Conservation (phyloP, 495 filamentous ascomycete genomes). For the Podospora anserina region DNA sequence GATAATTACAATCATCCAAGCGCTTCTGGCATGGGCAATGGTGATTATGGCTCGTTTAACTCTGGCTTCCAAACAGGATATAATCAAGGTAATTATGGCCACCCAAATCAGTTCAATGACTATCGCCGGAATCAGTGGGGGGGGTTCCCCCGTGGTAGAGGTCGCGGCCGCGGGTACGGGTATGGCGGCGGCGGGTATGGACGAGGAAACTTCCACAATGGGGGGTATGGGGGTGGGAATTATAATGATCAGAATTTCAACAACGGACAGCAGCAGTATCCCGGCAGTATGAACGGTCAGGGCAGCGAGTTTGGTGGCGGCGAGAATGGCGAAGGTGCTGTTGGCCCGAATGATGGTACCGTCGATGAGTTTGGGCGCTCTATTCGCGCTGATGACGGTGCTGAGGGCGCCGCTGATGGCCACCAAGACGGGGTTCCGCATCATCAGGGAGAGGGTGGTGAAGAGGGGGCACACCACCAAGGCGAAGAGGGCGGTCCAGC, state of each 20-base stretch:
- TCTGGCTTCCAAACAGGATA: constrained; percentile 64
- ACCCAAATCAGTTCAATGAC: constrained; percentile 59
- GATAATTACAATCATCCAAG: constrained; percentile 69
- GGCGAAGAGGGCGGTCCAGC: constrained; percentile 5
- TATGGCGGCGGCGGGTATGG: constrained; percentile 42
- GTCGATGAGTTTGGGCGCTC: constrained; percentile 55
- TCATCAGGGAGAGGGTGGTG: constrained; percentile 1
- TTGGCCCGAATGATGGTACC: constrained; percentile 25
- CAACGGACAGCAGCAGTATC: constrained; percentile 20
- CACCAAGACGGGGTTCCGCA: constrained; percentile 11
- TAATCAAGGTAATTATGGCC: constrained; percentile 62
- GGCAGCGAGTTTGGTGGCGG: constrained; percentile 16
- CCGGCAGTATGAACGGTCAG: constrained; percentile 22
- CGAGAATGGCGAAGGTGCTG: constrained; percentile 15
- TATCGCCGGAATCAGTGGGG: constrained; percentile 51
- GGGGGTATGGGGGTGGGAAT: constrained; percentile 26
- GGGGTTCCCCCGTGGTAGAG: constrained; percentile 52
- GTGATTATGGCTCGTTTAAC: constrained; percentile 79
- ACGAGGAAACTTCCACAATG: constrained; percentile 44
- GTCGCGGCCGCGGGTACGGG: constrained; percentile 61
- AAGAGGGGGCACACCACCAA: not conserved
- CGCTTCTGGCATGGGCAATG: constrained; percentile 68
- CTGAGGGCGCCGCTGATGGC: constrained; percentile 27
- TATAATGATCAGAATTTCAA: constrained; percentile 31
- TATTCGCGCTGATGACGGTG: constrained; percentile 34